Base-by-base conservation (phyloP, 345 rosid species). In the Eucalyptus marginata region DNA sequence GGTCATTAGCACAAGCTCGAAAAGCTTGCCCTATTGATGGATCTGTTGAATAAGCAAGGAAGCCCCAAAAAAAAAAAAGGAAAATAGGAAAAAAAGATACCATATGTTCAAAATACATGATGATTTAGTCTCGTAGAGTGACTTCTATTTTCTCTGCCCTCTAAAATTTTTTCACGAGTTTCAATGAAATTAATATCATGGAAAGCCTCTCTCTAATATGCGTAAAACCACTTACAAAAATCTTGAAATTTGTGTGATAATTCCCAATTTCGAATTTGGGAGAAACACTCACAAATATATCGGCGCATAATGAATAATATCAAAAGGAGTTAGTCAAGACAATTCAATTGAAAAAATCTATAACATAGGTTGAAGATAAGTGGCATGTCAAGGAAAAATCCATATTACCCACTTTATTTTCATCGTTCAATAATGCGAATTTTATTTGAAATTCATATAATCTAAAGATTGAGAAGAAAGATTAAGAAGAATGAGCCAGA, bases 21-120 rank as follows among this genome's bases (percentile, higher is more conserved):
- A 97, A 89, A 98, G 99, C 93, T 93, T 98, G 95, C 96, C 99
- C 86, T 96, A 94, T 88, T 97, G 89, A 94, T 31, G 36, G 29
- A n/a, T 29, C 12, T 52, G 8, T 12, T 25, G 54, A 87, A 87
- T 40, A 10, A 17, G 49, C 79, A 58, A 54, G 17, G 44, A 33
- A 68, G 81, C 81, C 44, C 81, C 25, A 0, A 9, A 33, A 33
- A 56, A 18, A n/a, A 24, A n/a, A 56, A 22, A 66, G 14, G 5
- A n/a, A 66, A n/a, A n/a, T 20, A 16, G 40, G 17, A 14, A 15
- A 16, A n/a, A 66, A 62, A 29, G 10, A 76, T 76, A 44, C 4
- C 83, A 20, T 20, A 36, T 10, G 83, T 10, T 11, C 47, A 36
- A 20, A 36, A 20, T 76, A 36, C 83, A 76, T 76, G 46, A 64